phyloP scores from a whole-genome alignment of 805 yeast species.

The Saccharomyces jurei region DNA sequence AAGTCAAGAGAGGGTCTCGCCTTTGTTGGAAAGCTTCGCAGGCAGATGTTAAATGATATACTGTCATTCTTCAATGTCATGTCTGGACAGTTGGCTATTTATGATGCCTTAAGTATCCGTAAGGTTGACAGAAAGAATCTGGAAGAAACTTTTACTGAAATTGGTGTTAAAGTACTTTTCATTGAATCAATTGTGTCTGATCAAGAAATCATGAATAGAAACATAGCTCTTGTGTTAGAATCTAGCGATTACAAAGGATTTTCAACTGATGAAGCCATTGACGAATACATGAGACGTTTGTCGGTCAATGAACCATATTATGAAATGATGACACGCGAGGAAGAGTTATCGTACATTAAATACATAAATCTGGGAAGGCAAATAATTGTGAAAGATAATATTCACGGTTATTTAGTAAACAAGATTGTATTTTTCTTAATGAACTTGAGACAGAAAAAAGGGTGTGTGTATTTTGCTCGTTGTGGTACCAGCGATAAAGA shows the following conservation, averaged over 20 bases:
- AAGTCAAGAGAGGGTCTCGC: conserved; percentile 39
- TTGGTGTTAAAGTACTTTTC: conserved; percentile 70
- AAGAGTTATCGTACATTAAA: conserved; percentile 65
- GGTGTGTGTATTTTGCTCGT: conserved; percentile 88
- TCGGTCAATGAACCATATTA: conserved; percentile 59
- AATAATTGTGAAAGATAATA: conserved; percentile 69
- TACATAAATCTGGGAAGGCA: conserved; percentile 86
- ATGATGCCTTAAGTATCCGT: conserved; percentile 88
- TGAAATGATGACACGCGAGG: conserved; percentile 56
- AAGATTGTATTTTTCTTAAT: conserved; percentile 86
- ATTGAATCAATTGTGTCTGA: conserved; percentile 84
- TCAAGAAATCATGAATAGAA: conserved; percentile 55
- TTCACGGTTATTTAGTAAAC: conserved; percentile 81
- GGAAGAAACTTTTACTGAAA: conserved; percentile 42
- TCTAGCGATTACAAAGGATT: conserved; percentile 83
- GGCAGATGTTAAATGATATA: conserved; percentile 63
- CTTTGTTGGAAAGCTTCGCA: conserved; percentile 50
- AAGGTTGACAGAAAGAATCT: conserved; percentile 57
- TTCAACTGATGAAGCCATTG: conserved; percentile 65
- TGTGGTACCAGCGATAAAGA: conserved; percentile 46
- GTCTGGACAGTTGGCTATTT: conserved; percentile 90
- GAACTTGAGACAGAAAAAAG: conserved; percentile 81
- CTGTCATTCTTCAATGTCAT: conserved; percentile 59
- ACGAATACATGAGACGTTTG: conserved; percentile 69
- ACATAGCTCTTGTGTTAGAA: conserved; percentile 74